Conservation (phyloP, 495 filamentous ascomycete genomes). For the Neurospora tetraspora region DNA sequence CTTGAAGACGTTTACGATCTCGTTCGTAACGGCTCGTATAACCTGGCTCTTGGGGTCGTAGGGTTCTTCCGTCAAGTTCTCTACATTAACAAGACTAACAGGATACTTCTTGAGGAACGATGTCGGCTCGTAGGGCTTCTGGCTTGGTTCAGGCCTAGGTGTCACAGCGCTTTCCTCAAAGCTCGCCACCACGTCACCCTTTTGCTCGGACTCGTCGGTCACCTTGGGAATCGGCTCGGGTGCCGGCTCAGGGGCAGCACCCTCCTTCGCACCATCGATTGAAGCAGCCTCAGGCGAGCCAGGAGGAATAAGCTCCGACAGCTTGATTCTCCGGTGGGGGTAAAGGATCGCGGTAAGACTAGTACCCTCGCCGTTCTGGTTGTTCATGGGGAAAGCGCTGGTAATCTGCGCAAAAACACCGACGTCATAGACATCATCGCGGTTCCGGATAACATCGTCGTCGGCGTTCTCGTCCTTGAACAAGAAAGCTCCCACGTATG, state of each 20-base stretch:
- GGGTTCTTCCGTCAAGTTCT: conserved; percentile 80
- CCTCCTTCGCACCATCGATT: conserved; percentile 19
- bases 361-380: conserved; percentile 54
- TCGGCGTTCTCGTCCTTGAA: conserved; percentile 94
- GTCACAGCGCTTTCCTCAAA: conserved; percentile 73
- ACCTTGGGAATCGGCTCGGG: conserved; percentile 46
- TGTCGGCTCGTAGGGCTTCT: conserved; percentile 70
- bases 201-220: conserved; percentile 40
- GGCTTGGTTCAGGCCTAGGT: conserved; percentile 33
- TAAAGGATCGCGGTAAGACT: conserved; percentile 88
- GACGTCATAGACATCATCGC: conserved; percentile 85
- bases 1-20: conserved; percentile 97
- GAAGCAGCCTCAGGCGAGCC: conserved; percentile 22
- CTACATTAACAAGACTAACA: conserved; percentile 87
- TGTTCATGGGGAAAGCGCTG: conserved; percentile 70
- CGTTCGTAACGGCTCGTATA: conserved; percentile 84
- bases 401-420: conserved; percentile 98
- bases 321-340: conserved; percentile 87
- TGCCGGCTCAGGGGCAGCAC: conserved; percentile 30
- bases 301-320: conserved; percentile 70
- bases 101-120: conserved; percentile 84
- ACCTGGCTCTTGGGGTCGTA: conserved; percentile 80
- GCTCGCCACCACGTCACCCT: conserved; percentile 91
- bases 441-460: conserved; percentile 77
- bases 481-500: conserved; percentile 92